Conservation (phyloP, 441 rosid genomes). For the California macrophylla region DNA sequence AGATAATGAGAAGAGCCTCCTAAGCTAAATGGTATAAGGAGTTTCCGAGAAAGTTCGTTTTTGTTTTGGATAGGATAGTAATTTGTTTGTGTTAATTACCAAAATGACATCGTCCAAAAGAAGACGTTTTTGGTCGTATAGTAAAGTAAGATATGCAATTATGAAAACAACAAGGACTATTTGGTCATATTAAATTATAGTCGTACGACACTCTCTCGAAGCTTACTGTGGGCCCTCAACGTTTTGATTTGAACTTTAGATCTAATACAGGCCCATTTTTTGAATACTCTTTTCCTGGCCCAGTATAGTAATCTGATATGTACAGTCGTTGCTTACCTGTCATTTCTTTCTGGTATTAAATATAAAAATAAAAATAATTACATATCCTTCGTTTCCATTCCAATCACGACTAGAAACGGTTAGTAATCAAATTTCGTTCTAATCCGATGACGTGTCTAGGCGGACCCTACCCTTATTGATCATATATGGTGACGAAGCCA, state of each 20-base stretch:
- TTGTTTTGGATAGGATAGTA: background rate
- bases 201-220: background rate
- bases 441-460: background rate
- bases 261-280: background rate
- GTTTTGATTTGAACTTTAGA: background rate
- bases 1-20: no score
- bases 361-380: no score
- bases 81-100: background rate
- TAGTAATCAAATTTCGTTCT: background rate
- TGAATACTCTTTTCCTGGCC: no score
- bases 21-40: background rate
- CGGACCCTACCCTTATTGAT: background rate
- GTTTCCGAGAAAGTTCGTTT: background rate
- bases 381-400: no score
- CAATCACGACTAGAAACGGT: no score
- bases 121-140: background rate
- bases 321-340: no score
- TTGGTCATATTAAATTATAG: no score
- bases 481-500: background rate
- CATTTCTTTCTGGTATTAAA: no score
- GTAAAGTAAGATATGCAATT: no score
- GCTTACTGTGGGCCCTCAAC: background rate
- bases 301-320: no score
- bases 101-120: background rate
- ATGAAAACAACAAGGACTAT: no score